Base-by-base conservation (phyloP, 768 basidiomycete species). In the Hemileccinum rubropunctum region DNA sequence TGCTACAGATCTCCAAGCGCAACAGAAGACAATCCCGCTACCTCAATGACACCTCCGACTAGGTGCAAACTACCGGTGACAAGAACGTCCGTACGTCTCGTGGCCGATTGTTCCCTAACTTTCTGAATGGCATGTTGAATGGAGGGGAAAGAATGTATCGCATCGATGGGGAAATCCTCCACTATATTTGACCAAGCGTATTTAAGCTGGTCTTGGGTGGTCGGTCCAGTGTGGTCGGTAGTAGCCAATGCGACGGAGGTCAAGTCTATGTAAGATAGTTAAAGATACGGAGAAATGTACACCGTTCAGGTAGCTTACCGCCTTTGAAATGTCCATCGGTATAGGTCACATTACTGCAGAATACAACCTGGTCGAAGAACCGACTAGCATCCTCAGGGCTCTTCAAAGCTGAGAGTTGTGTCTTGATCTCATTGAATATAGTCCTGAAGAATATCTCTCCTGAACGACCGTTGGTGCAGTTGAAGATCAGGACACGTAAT, bases 281-380 rank as follows among this genome's bases (percentile, higher is more conserved):
- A 27, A 42, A 46, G 26, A 51, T 17, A 20, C 18, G 12, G 9
- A 30, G 28, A 61, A 15, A 47, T 33, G 38, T 2, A 40, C 30
- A 42, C 14, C 18, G 5, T 36, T 14, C 11, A 28, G 15, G 30
- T 52, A 17, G 62, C 80, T 65, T 58, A 92, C 95, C 95, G 45
- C 90, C 88, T 73, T 98, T 98, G 65, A 83, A 98, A 28, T 77
- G 75, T 0, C 97, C 97, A 54, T 91, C 84, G 1, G 81, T 77
- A 62, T 95, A 99, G 0, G 97, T 99, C 28, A 97, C 88, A 66
- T 98, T 99, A 42, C 93, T 85, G 70, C 95, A 98, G 69, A 99
- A 98, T 40, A 98, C 81, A 50, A 95, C 89, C 43, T 84, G 80
- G 61, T 91, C 80, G 57, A 97, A 97, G 60, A 91, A 84, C 9